Base-by-base conservation (phyloP, 2,329 filamentous ascomycete genomes). In the Blumeriella jaapii region DNA sequence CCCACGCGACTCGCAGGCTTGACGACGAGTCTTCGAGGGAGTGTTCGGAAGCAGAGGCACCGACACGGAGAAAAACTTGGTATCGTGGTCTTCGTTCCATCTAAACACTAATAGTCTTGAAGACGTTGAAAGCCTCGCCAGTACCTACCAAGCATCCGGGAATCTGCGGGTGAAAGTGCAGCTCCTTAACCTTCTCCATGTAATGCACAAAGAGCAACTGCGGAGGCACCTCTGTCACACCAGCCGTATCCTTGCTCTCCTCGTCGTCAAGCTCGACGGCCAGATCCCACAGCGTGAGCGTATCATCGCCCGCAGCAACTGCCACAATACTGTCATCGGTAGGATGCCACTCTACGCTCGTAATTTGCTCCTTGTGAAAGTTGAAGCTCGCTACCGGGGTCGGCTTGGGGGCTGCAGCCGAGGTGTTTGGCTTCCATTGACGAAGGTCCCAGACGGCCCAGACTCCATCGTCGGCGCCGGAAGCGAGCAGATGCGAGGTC, bases 81-180 rank as follows among this genome's bases (percentile, higher is more conserved):
- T 17, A 17, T 31, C 20, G 13, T n/a, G 16, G 19, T 34, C 16
- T 29, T 38, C 28, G 38, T 38, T 32, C 34, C 32, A 40, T 31
- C 44, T 68, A 87, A 37, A 87, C 81, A 57, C 79, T 85, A 55
- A 89, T 89, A 2, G 82, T 87, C 58, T 82, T 78, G 61, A 87
- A 83, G 31, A 86, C 76, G 54, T 80, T 83, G 61, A 98, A 95
- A 33, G 77, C 76, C 53, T 86, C 81, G 7, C 91, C 91, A 1
- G 91, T 98, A 2, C 85, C 86, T 61, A 96, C 78, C 42, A 96
- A 63, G 20, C 77, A 78, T 18, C 91, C 91, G 1, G 85, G 82
- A 56, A 96, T 94, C 64, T 98, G 91, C 20, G 82, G 82, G 63
- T 96, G 89, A 89, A 91, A 98, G 63, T 98, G 91, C 23, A 87